Evolutionary conservation across 345 rosid species (phyloP), one percentile per base, ranked within the genome.

Genomic region (Anacardium occidentale): DNA sequence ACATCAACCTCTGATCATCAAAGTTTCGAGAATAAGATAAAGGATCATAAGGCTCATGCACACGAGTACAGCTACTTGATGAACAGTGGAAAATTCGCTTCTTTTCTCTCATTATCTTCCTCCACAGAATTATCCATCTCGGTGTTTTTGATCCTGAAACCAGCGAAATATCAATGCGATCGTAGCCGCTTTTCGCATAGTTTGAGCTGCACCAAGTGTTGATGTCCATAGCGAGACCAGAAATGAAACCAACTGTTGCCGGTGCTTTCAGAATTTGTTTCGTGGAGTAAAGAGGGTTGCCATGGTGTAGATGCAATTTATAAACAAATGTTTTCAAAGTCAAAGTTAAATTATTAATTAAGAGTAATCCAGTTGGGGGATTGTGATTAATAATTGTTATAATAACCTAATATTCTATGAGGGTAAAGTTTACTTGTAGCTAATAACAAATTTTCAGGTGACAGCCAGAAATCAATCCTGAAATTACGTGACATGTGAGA

Each of bases 1-100:
- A 78, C 65, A 63, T 37, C n/a, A 62, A 69, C 1, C 76, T 84
- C 21, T 82, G 75, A 64, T 85, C 88, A 64, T 85, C 88, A 11
- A 85, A 85, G 73, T 85, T 85, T 73, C 74, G 83, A 2, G 81
- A 62, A 26, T 85, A 85, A 0, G 70, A 48, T 10, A 26, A 60
- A 67, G 86, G 76, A 67, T 85, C 84, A 61, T 85, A 85, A 5
- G 85, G 71, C 34, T 63, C 68, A 53, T 78, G 80, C 20, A 68
- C 56, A 9, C 17, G 40, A 34, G 55, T n/a, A 0, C 40, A 42
- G 10, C 25, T 2, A 15, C 50, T 40, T 0, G 82, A 78, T 1
- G 72, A 69, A 20, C 76, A 69, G 48, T 71, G 7, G 21, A 72
- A 73, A 13, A 73, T 13, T 65, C 66, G 78, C 68, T 65, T 71